Percentiles rank a stretch among this genome's conserved stretches.
These are phyloP conservation scores for Mrakiaceae sp. DNA, from an alignment of 1,284 basidiomycete genomes.

Conservation along the genomic window DNA sequence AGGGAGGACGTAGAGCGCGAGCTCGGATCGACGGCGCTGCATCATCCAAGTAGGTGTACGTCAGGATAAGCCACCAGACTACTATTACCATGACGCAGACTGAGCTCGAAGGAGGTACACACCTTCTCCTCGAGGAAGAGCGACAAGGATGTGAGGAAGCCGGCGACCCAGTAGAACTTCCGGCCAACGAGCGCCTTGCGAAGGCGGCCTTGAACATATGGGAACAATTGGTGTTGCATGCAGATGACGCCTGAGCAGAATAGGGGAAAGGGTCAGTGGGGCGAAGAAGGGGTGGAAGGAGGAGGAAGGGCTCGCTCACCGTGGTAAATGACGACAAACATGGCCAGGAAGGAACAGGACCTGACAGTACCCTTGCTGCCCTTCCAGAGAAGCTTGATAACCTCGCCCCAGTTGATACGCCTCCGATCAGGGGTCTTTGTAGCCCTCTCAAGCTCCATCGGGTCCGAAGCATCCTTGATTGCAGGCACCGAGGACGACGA, in stretches of 20 bases:
- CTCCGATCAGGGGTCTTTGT: conserved; percentile 24
- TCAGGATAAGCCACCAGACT: neutral
- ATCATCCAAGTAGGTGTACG: neutral
- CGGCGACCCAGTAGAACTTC: conserved; percentile 61
- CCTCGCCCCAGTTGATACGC: conserved; percentile 40
- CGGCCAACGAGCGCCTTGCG: conserved; percentile 52
- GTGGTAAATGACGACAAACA: conserved; percentile 78
- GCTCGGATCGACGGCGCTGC: conserved; percentile 55
- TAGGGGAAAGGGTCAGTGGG: neutral
- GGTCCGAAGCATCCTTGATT: neutral
- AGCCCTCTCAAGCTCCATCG: neutral
- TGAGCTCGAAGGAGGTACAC: conserved; percentile 8
- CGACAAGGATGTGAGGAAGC: conserved; percentile 62
- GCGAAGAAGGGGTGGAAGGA: conserved; percentile 4
- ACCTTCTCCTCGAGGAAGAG: conserved; percentile 75
- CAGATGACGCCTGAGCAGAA: conserved; percentile 56
- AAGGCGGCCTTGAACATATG: conserved; percentile 30
- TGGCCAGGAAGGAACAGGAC: conserved; percentile 78
- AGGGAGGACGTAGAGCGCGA: conserved; percentile 94
- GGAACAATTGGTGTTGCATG: conserved; percentile 51
- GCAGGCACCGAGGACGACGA: neutral
- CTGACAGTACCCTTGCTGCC: conserved; percentile 63
- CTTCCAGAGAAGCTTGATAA: conserved; percentile 50
- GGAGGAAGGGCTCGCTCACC: conserved; percentile 38
- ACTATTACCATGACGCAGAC: too few relatives aligned